Base-by-base conservation (phyloP, 2,329 filamentous ascomycete genomes). In the Monilinia fructigena region DNA sequence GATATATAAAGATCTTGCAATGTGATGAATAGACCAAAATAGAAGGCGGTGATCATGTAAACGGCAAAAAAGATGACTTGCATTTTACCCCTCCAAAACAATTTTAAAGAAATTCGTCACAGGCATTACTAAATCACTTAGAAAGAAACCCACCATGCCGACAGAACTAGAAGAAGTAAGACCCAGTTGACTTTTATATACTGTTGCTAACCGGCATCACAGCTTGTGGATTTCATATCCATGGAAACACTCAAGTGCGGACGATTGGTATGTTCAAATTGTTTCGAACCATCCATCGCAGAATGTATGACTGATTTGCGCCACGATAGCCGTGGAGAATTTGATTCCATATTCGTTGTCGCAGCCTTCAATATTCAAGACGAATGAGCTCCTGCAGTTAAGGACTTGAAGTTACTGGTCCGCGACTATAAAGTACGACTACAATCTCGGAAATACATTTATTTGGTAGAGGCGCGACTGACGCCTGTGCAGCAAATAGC, bases 221-320 rank as follows among this genome's bases (percentile, higher is more conserved):
- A 96, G 92, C 87, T 97, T 64, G 92, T 97, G 69, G 92, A 93
- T 77, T 97, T 98, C 79, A 90, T 98, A 68, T 90, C 91, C 90
- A 96, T 80, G 91, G 91, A 68, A 97, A 96, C 77, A 92, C 92
- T 53, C 91, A 97, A 77, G 92, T 98, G 70, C 88, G 95, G 73
- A 88, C 92, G 77, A 84, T 94, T 72, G 88, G 88, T 90, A 59
- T 42, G 80, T 73, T 79, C 70, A 26, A 1, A 26, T n/a, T 55
- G 10, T 40, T 40, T 40, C 38, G 35, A 66, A 28, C 47, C 55
- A 20, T 50, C 40, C 40, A 54, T 42, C 40, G 14, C 14, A 42
- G 40, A 47, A 53, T 45, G 52, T 48, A 26, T 59, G 31, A 68
- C 71, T 75, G 62, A 74, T 68, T 66, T 65, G 66, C 67, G 62